Conservation (phyloP, 257 asterid species). For the Nicotiana undulata region DNA sequence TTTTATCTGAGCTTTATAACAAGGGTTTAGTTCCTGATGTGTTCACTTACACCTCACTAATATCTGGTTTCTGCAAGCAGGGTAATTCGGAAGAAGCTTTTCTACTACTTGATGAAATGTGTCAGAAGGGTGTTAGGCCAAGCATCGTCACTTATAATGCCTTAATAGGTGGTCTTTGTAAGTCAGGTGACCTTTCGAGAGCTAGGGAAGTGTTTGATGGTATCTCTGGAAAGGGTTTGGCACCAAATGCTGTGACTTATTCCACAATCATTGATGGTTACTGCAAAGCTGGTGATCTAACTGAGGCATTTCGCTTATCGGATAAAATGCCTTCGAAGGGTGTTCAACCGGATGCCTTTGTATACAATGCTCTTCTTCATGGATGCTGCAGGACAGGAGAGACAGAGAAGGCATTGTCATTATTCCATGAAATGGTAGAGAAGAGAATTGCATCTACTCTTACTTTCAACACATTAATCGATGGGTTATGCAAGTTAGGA, state of each 20-base stretch:
- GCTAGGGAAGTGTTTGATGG: slow-evolving; percentile 60
- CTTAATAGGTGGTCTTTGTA: slow-evolving; percentile 63
- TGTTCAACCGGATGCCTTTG: slow-evolving; percentile 58
- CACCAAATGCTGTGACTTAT: slow-evolving; percentile 61
- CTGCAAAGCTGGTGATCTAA: slow-evolving; percentile 57
- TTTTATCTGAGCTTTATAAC: slow-evolving; percentile 48
- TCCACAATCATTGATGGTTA: slow-evolving; percentile 73
- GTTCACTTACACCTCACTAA: slow-evolving; percentile 61
- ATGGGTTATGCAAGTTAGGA: slow-evolving; percentile 68
- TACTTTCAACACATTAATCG: slow-evolving; percentile 67
- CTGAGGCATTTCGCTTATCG: slow-evolving; percentile 51
- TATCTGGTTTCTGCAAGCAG: slow-evolving; percentile 70
- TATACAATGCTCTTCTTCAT: slow-evolving; percentile 56
- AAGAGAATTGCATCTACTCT: slow-evolving; percentile 49
- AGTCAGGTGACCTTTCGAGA: slow-evolving; percentile 51
- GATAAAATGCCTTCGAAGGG: slow-evolving; percentile 54
- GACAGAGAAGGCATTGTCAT: slow-evolving; percentile 49
- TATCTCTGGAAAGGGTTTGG: slow-evolving; percentile 45
- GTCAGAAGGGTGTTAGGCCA: slow-evolving; percentile 49
- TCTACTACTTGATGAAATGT: slow-evolving; percentile 59
- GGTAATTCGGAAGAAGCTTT: slow-evolving; percentile 62
- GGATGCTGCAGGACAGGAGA: slow-evolving; percentile 80
- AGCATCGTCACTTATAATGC: slow-evolving; percentile 77
- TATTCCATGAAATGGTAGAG: slow-evolving; percentile 45
- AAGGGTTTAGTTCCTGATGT: slow-evolving; percentile 66